Percentiles rank a stretch among this genome's conserved stretches.
Evolutionary conservation across 1,284 basidiomycete genomes (phyloP).

Genomic region (Cryptococcus deneoformans): DNA sequence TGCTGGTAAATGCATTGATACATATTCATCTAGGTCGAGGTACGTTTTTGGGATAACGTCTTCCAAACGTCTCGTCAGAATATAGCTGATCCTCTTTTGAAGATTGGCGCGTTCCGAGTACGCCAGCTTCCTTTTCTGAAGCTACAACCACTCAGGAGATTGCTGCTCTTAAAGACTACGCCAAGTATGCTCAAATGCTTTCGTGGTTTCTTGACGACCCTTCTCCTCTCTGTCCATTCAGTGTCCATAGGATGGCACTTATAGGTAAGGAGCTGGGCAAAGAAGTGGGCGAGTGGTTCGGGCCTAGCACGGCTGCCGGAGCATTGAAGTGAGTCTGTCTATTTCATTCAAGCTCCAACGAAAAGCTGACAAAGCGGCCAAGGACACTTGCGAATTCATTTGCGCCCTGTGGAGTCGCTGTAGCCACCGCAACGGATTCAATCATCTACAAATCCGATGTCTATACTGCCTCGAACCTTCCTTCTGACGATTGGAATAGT

Average conservation of each 20-base stretch:
- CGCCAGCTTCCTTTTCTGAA: conserved; percentile 6
- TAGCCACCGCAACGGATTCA: conserved; percentile 78
- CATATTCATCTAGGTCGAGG: conserved; percentile 82
- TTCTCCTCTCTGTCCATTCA: conserved; percentile 82
- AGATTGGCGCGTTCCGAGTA: conserved; percentile 72
- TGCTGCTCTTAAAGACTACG: conserved; percentile 38
- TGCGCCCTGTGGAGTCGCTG: conserved; percentile 75
- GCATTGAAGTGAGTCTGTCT: conserved; percentile 72
- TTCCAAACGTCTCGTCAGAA: neutral
- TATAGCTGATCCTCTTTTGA: neutral
- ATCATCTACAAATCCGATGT: conserved; percentile 85
- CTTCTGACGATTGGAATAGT: conserved; percentile 33
- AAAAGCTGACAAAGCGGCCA: conserved; percentile 1
- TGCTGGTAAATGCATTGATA: conserved; percentile 85
- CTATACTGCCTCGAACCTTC: conserved; percentile 67
- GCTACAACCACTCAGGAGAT: conserved; percentile 10
- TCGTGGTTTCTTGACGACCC: conserved; percentile 96
- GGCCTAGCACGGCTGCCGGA: conserved; percentile 92
- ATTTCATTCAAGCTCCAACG: neutral
- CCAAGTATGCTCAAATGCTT: conserved; percentile 76
- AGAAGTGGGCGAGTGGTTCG: conserved; percentile 97
- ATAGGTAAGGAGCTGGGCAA: conserved; percentile 94
- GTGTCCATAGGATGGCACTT: conserved; percentile 92
- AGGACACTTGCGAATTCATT: conserved; percentile 76
- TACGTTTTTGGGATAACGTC: conserved; percentile 49